A percentile compares a stretch with the other conserved stretches of the same genome.
phyloP scores from a whole-genome alignment of 768 basidiomycete genomes.

The Collybia mongolica region DNA sequence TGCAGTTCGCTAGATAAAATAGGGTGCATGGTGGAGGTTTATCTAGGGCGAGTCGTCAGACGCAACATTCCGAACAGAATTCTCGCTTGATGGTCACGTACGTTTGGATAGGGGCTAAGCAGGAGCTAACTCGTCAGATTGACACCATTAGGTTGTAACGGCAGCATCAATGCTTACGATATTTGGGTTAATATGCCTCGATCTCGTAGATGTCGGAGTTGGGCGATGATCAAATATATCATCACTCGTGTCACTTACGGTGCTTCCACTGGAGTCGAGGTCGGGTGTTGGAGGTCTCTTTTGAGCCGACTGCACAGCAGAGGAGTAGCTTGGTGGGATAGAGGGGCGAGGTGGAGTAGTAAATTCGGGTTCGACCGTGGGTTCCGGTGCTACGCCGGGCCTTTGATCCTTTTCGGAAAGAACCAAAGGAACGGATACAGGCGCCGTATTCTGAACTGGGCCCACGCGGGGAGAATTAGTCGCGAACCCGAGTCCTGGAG shows the following conservation, averaged over 20 bases:
- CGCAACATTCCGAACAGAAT: constrained; percentile 9
- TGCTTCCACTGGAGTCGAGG: constrained; percentile 40
- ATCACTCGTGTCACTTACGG: constrained; percentile 45
- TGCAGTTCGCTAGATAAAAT: constrained; percentile 63
- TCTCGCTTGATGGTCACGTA: constrained; percentile 30
- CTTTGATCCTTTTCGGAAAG: constrained; percentile 22
- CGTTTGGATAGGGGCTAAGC: constrained; percentile 59
- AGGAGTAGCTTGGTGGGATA: constrained; percentile 41
- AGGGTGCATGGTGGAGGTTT: constrained; percentile 67
- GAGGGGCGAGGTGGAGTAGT: constrained; percentile 9
- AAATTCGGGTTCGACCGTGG: constrained; percentile 7
- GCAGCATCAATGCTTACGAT: constrained; percentile 34
- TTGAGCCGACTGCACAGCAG: constrained; percentile 30
- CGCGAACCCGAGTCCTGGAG: neutral
- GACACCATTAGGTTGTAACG: neutral
- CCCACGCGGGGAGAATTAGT: constrained; percentile 5
- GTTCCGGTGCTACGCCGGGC: constrained; percentile 22
- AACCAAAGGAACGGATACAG: constrained; percentile 5
- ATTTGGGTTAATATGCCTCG: constrained; percentile 49
- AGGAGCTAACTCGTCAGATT: neutral
- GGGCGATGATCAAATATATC: constrained; percentile 26
- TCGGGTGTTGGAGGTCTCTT: constrained; percentile 34
- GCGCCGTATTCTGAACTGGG: constrained; percentile 1
- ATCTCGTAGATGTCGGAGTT: constrained; percentile 32
- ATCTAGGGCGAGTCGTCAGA: constrained; percentile 34